Evolutionary conservation across 2,329 filamentous ascomycete genomes (phyloP).

Genomic region (Exophiala xenobiotica): DNA sequence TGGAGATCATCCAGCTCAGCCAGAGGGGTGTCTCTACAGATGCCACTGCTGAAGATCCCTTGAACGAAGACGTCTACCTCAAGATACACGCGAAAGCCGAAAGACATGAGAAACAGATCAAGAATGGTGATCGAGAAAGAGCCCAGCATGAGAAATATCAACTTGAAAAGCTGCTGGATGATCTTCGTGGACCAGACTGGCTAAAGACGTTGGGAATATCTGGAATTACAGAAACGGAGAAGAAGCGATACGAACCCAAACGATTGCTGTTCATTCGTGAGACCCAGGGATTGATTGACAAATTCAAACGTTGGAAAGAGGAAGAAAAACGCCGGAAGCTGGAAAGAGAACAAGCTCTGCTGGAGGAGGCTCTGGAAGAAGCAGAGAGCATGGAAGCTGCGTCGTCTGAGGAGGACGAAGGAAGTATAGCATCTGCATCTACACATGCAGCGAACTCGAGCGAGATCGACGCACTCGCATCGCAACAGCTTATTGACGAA

Average conservation of each 20-base stretch:
- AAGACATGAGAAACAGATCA: conserved; percentile 65
- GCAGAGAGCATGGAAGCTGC: background rate
- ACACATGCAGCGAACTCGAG: conserved; percentile 62
- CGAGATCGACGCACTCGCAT: conserved; percentile 69
- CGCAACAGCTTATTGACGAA: conserved; percentile 74
- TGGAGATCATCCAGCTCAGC: conserved; percentile 45
- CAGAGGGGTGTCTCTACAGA: background rate
- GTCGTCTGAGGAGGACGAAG: conserved; percentile 15
- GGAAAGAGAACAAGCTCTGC: conserved; percentile 67
- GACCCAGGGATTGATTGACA: conserved; percentile 76
- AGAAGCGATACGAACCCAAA: conserved; percentile 82
- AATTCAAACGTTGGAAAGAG: conserved; percentile 83
- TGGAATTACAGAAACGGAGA: conserved; percentile 78
- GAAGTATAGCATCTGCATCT: conserved; percentile 20
- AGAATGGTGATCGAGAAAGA: conserved; percentile 66
- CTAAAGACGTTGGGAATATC: conserved; percentile 86
- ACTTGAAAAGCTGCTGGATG: conserved; percentile 70
- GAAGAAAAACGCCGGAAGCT: conserved; percentile 82
- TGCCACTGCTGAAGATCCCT: conserved; percentile 49
- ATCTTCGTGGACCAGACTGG: conserved; percentile 89
- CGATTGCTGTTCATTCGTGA: conserved; percentile 81
- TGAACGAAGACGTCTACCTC: conserved; percentile 57
- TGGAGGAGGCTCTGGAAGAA: conserved; percentile 42
- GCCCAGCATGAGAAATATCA: conserved; percentile 67
- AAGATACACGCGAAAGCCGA: conserved; percentile 61